Base-by-base conservation (phyloP, 2,329 filamentous ascomycete species). In the Sarocladium kiliense region DNA sequence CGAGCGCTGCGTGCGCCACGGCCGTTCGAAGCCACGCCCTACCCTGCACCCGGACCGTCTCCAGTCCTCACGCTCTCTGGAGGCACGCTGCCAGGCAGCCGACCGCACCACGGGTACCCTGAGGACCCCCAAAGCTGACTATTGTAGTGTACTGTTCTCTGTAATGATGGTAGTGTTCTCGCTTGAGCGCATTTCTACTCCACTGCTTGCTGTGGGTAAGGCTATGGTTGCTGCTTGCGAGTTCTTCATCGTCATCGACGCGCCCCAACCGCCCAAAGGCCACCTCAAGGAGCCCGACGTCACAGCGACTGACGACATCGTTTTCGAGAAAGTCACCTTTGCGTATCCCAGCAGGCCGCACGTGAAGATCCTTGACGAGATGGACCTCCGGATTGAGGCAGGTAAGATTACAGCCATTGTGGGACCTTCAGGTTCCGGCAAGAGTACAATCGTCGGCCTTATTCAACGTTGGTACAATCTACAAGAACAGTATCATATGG, bases 361-460 rank as follows among this genome's bases (percentile, higher is more conserved):
- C 56, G 79, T 86, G 58, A 82, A 82, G 62, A 81, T 89, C 0
- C 68, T 89, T 1, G 77, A 87, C 60, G 70, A 76, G 2, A 66
- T 89, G 2, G 76, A 78, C 61, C 68, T 89, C 9, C 72, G 67
- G 0, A 80, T 90, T 55, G 74, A 80, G 57, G 76, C 80, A 7
- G 85, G 85, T 19, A 87, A 88, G 63, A 79, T 85, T 2, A 89
- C 86, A 1, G 88, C 88, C 2, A 85, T 91, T 18, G 87, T 91
- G 19, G 88, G 88, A 0, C 81, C 86, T 0, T 88, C 85, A 2
- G 88, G 88, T 0, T 85, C 80, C 3, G 88, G 88, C 0, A 92
- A 91, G 66, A 88, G 84, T 53, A 91, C 88, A 0, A 82, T 91
- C 25, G 81, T 90, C 1, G 86, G 84, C 0, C 70, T 91, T 2